A percentile compares a stretch with the other conserved stretches of the same genome.
Evolutionary conservation across 2,329 filamentous ascomycete species (phyloP).

Genomic region (Spiromastix sp.): DNA sequence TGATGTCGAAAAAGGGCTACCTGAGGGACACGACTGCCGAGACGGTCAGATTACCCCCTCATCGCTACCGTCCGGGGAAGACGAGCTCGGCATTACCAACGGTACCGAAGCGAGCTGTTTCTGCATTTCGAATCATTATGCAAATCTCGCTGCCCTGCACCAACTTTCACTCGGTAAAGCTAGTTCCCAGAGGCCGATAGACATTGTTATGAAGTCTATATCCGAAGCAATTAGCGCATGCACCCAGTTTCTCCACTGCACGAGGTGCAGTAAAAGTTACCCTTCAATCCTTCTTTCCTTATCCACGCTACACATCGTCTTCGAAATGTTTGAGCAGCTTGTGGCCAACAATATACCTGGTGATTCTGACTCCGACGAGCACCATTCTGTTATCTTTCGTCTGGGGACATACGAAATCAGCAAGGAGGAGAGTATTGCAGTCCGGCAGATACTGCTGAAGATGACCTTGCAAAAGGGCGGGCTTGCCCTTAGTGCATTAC

Average conservation of each 20-base stretch:
- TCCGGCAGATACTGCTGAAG: constrained; percentile 4
- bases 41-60: no score
- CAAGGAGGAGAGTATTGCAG: constrained; percentile 4
- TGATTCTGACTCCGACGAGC: no score
- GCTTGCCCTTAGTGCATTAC: constrained; percentile 1
- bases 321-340: constrained; percentile 4
- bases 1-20: not conserved
- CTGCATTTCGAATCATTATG: not conserved
- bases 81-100: not conserved
- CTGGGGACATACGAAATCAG: constrained; percentile 3
- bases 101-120: not conserved
- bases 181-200: no score
- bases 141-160: no score
- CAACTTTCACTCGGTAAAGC: no score
- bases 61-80: no score
- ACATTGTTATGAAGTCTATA: constrained; percentile 1
- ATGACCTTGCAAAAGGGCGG: constrained; percentile 4
- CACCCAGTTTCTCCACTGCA: constrained; percentile 1
- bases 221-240: constrained; percentile 1
- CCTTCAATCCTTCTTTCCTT: constrained; percentile 4
- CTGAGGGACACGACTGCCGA: not conserved
- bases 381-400: constrained; percentile 1
- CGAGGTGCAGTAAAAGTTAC: not conserved
- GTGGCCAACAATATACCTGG: not conserved
- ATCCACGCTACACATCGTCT: constrained; percentile 4